These are phyloP conservation scores for Arabidopsis hybrid DNA, from an alignment of 441 rosid species.

Conservation along the genomic window DNA sequence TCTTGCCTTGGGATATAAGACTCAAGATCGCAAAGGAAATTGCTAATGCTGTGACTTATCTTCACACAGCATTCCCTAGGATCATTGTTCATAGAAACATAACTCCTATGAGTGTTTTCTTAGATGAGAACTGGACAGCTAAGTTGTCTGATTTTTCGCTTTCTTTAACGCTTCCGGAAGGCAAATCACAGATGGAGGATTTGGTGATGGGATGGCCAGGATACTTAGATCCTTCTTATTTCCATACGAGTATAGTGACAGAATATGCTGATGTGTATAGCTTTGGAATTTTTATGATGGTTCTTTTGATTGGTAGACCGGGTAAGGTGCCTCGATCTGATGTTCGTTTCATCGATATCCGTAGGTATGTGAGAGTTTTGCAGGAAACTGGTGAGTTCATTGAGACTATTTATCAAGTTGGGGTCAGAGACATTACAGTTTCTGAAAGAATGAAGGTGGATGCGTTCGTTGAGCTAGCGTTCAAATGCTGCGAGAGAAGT, in stretches of 20 bases:
- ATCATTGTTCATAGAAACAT: slow-evolving; percentile 13
- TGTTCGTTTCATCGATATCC: background rate
- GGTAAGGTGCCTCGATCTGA: slow-evolving; percentile 25
- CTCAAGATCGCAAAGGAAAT: slow-evolving; percentile 9
- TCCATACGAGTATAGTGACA: background rate
- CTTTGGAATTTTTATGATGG: slow-evolving; percentile 19
- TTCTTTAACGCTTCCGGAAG: background rate
- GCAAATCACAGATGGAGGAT: background rate
- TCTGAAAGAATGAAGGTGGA: slow-evolving; percentile 6
- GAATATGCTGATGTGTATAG: slow-evolving; percentile 8
- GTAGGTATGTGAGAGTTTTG: slow-evolving; percentile 2
- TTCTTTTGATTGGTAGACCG: slow-evolving; percentile 35
- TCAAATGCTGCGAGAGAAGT: slow-evolving; percentile 2
- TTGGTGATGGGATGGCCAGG: background rate
- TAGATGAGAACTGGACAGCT: slow-evolving; percentile 17
- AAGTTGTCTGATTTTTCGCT: slow-evolving; percentile 9
- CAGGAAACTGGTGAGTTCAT: background rate
- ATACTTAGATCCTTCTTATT: background rate
- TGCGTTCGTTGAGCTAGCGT: background rate
- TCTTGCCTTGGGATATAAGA: slow-evolving; percentile 3
- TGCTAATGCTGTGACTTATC: background rate
- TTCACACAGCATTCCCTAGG: background rate
- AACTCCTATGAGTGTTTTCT: background rate
- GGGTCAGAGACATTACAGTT: background rate
- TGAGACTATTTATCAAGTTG: background rate